A percentile compares a stretch with the other conserved stretches of the same genome.
Evolutionary conservation across 371 early-diverging fungal genomes (phyloP).

Genomic region (Capniomyces stellatus): DNA sequence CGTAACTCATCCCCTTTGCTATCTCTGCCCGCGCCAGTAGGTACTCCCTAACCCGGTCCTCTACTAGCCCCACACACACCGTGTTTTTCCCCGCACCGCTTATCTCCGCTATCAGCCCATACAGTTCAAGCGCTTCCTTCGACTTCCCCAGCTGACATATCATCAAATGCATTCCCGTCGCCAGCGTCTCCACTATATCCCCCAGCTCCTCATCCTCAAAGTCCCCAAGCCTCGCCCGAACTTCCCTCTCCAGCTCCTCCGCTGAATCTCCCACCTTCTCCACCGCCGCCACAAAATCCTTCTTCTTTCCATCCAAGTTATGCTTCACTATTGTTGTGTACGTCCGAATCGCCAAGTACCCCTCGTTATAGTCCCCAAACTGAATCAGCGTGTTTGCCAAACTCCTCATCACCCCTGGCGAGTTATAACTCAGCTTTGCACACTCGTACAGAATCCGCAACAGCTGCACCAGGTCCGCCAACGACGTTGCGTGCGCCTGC

Average conservation of each 20-base stretch:
- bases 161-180: no score
- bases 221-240: no score
- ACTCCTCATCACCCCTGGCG: conserved; percentile 45
- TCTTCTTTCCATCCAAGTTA: conserved; percentile 13
- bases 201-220: no score
- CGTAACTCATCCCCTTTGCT: no score
- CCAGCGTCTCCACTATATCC: no score
- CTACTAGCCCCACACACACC: no score
- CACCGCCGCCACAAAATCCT: conserved; percentile 8
- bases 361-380: conserved; percentile 56
- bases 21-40: no score
- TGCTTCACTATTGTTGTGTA: conserved; percentile 35
- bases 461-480: conserved; percentile 26
- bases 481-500: conserved; percentile 26
- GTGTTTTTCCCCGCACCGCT: conserved; percentile 28
- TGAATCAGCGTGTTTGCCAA: conserved; percentile 34
- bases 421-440: conserved; percentile 46
- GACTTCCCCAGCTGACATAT: no score
- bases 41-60: no score
- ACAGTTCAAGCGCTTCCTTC: conserved; percentile 8
- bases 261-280: conserved; percentile 3
- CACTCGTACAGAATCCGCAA: conserved; percentile 44
- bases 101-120: conserved; percentile 11
- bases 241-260: no score
- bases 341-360: conserved; percentile 39